These are phyloP conservation scores for Dicorynia guianensis DNA, from an alignment of 306 rosid species.

Conservation along the genomic window DNA sequence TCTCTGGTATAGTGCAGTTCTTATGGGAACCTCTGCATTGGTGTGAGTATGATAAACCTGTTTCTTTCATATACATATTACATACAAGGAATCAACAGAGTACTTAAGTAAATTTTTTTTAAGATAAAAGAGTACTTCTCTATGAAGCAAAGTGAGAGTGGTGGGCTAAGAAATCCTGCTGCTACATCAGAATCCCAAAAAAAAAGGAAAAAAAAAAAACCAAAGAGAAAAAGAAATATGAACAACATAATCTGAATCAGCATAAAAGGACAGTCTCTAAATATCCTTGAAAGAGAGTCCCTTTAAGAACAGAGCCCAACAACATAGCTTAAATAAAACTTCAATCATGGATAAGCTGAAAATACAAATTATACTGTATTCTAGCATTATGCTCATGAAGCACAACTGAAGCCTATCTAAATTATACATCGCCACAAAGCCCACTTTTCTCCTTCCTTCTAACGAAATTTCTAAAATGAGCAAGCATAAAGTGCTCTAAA, in stretches of 20 bases:
- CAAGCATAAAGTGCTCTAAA: not conserved
- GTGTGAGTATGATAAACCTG: too few relatives aligned
- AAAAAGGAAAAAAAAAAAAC: not conserved
- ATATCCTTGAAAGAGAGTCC: not conserved
- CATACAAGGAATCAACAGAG: not conserved
- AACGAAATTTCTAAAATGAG: not conserved
- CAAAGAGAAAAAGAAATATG: too few relatives aligned
- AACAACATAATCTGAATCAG: not conserved
- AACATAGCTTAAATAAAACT: conserved; percentile 1
- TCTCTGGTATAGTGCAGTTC: too few relatives aligned
- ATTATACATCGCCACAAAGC: not conserved
- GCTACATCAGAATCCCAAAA: not conserved
- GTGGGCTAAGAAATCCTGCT: not conserved
- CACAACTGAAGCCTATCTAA: conserved; percentile 6
- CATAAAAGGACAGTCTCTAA: not conserved
- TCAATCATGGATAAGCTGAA: not conserved
- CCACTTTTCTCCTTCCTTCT: conserved; percentile 3
- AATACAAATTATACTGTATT: not conserved
- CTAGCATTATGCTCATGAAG: not conserved
- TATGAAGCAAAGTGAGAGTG: too few relatives aligned
- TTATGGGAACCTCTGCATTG: too few relatives aligned
- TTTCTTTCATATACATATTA: not conserved
- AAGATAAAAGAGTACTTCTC: not conserved
- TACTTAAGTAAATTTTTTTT: not conserved
- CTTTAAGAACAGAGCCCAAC: not conserved